Conservation (phyloP, 2,329 filamentous ascomycete species). For the Ophiostoma ulmi region DNA sequence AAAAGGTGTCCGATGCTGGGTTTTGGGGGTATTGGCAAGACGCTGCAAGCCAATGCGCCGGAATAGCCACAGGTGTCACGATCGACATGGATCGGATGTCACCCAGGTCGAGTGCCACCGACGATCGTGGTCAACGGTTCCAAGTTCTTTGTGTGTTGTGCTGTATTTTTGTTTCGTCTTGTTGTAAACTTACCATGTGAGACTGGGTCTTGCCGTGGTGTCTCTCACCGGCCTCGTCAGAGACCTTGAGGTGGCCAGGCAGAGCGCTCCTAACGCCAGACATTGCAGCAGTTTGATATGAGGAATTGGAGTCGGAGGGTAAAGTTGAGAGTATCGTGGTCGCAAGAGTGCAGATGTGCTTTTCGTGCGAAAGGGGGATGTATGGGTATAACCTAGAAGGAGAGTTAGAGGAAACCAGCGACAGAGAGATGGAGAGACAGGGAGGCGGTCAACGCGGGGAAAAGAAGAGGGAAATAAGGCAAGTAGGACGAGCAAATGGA, state of each 20-base stretch:
- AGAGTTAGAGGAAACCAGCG: neutral
- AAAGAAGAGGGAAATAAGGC: slow-evolving; percentile 1
- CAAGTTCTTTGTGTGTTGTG: too few relatives aligned
- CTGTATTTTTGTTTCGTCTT: neutral
- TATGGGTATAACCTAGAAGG: neutral
- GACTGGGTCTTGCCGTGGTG: slow-evolving; percentile 83
- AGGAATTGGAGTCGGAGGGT: neutral
- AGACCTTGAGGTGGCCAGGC: slow-evolving; percentile 75
- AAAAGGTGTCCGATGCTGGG: neutral
- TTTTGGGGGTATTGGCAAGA: neutral
- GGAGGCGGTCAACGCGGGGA: neutral
- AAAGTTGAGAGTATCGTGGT: slow-evolving; percentile 5
- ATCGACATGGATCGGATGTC: neutral
- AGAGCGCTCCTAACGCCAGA: slow-evolving; percentile 67
- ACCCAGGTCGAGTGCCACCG: neutral
- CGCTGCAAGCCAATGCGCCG: neutral
- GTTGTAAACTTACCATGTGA: slow-evolving; percentile 67
- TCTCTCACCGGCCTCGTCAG: slow-evolving; percentile 52
- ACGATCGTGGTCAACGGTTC: neutral
- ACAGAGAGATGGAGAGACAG: neutral
- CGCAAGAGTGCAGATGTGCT: slow-evolving; percentile 10
- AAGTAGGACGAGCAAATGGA: slow-evolving; percentile 1
- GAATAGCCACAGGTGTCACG: neutral
- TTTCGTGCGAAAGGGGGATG: neutral
- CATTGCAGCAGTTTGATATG: slow-evolving; percentile 54